Percentiles rank a stretch among this genome's conserved stretches.
Conservation (phyloP, 2,329 filamentous ascomycete genomes). For the Apiospora pterosperma region DNA sequence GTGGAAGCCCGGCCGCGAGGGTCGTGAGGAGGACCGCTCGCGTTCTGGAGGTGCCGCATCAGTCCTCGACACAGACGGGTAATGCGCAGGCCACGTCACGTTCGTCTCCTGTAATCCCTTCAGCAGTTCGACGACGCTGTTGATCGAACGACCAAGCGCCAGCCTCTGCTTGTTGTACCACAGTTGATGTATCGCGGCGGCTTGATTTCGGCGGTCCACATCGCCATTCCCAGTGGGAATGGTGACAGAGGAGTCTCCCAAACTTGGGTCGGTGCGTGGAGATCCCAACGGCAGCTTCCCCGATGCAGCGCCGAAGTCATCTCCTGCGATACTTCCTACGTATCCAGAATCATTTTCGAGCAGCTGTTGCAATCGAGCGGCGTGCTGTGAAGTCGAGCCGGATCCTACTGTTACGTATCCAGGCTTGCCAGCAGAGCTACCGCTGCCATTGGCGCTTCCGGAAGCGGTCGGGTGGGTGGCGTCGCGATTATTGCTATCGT, state of each 20-base stretch:
- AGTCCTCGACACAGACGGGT: conserved; percentile 75
- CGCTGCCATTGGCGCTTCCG: conserved; percentile 22
- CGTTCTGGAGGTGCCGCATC: conserved; percentile 25
- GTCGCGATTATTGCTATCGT: conserved; percentile 22
- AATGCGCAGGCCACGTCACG: conserved; percentile 87
- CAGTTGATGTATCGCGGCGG: conserved; percentile 85
- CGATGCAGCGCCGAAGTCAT: conserved; percentile 43
- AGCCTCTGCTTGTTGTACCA: conserved; percentile 93
- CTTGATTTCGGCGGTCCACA: conserved; percentile 64
- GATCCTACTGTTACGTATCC: conserved; percentile 86
- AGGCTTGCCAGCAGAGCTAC: conserved; percentile 35
- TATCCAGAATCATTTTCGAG: conserved; percentile 91
- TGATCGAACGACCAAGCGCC: conserved; percentile 83
- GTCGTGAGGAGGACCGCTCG: conserved; percentile 26
- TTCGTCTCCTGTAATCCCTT: conserved; percentile 87
- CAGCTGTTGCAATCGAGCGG: conserved; percentile 74
- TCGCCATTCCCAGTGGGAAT: conserved; percentile 44
- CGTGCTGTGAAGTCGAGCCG: conserved; percentile 78
- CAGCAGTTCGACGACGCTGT: conserved; percentile 78
- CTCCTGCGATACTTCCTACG: conserved; percentile 67
- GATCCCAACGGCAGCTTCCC: conserved; percentile 25
- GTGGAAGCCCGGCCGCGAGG: conserved; percentile 57
- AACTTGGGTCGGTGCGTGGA: conserved; percentile 39
- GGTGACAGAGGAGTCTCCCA: conserved; percentile 43
- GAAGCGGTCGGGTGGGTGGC: conserved; percentile 22